Evolutionary conservation across 169 alveolate genomes (phyloP).

Genomic region (Cryptosporidium baileyi): DNA sequence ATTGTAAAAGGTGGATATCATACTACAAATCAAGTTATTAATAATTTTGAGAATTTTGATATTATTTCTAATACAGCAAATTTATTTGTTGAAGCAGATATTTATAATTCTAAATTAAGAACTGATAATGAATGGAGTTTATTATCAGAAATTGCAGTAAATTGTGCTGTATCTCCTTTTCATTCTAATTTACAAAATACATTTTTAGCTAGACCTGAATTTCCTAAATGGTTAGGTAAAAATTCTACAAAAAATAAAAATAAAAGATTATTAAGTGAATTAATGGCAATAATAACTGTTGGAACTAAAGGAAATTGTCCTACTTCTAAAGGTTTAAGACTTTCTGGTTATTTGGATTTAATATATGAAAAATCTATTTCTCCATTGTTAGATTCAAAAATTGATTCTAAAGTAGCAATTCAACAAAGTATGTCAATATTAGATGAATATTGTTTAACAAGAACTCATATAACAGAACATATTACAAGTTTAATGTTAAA

Average conservation of each 20-base stretch:
- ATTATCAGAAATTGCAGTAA: slow-evolving; percentile 83
- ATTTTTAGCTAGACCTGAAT: slow-evolving; percentile 83
- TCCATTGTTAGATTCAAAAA: slow-evolving; percentile 20
- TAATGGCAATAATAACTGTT: slow-evolving; percentile 37
- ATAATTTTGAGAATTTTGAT: slow-evolving; percentile 69
- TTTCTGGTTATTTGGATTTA: slow-evolving; percentile 57
- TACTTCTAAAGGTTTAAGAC: slow-evolving; percentile 10
- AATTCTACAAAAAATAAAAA: slow-evolving; percentile 88
- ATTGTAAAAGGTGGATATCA: slow-evolving; percentile 72
- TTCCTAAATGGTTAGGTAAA: slow-evolving; percentile 93
- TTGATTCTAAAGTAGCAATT: slow-evolving; percentile 36
- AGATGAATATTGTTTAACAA: slow-evolving; percentile 41
- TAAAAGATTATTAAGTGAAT: slow-evolving; percentile 81
- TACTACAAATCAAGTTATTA: slow-evolving; percentile 72
- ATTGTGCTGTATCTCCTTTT: slow-evolving; percentile 84
- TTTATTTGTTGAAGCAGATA: slow-evolving; percentile 86
- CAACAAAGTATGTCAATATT: slow-evolving; percentile 18
- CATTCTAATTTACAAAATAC: neutral
- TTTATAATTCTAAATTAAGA: slow-evolving; percentile 80
- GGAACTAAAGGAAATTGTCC: slow-evolving; percentile 65
- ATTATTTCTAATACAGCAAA: slow-evolving; percentile 83
- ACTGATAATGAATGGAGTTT: slow-evolving; percentile 86
- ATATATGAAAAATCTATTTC: slow-evolving; percentile 19
- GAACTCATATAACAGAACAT: slow-evolving; percentile 56
- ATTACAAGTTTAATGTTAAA: slow-evolving; percentile 53